These are phyloP conservation scores for Alternaria triticina DNA, from an alignment of 2,329 filamentous ascomycete genomes.

Conservation along the genomic window DNA sequence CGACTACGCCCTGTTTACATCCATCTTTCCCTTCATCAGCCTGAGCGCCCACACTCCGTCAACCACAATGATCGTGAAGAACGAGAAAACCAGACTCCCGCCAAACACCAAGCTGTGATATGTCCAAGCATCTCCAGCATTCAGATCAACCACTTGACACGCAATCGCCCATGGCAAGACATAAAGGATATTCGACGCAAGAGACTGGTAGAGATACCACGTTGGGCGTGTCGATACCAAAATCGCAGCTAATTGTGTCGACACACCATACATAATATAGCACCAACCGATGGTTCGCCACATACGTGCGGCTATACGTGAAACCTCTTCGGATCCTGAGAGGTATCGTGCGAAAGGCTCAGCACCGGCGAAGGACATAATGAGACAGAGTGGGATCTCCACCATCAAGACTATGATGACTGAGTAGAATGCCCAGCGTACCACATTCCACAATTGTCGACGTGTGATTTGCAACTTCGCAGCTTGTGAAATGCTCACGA, in stretches of 20 bases:
- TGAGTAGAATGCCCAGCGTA: conserved; percentile 61
- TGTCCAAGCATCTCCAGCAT: conserved; percentile 66
- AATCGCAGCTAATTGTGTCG: conserved; percentile 69
- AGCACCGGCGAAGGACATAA: conserved; percentile 66
- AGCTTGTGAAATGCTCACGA: conserved; percentile 33
- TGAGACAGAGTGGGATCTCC: conserved; percentile 68
- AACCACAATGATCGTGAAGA: conserved; percentile 61
- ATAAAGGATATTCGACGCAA: conserved; percentile 71
- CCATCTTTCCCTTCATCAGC: neutral
- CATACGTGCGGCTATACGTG: conserved; percentile 69
- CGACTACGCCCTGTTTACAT: neutral
- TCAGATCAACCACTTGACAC: conserved; percentile 50
- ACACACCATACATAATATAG: conserved; percentile 72
- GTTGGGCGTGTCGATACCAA: conserved; percentile 67
- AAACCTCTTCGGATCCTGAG: conserved; percentile 63
- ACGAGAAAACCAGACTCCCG: conserved; percentile 71
- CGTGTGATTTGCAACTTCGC: conserved; percentile 26
- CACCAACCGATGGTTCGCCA: conserved; percentile 65
- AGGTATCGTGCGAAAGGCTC: conserved; percentile 68
- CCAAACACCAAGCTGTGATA: conserved; percentile 73
- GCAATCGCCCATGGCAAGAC: conserved; percentile 75
- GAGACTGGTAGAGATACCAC: conserved; percentile 73
- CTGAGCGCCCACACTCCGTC: conserved; percentile 56
- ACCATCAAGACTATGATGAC: conserved; percentile 60
- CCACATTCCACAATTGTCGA: conserved; percentile 51